Evolutionary conservation across 345 rosid genomes (phyloP).

Genomic region (Hevea brasiliensis): DNA sequence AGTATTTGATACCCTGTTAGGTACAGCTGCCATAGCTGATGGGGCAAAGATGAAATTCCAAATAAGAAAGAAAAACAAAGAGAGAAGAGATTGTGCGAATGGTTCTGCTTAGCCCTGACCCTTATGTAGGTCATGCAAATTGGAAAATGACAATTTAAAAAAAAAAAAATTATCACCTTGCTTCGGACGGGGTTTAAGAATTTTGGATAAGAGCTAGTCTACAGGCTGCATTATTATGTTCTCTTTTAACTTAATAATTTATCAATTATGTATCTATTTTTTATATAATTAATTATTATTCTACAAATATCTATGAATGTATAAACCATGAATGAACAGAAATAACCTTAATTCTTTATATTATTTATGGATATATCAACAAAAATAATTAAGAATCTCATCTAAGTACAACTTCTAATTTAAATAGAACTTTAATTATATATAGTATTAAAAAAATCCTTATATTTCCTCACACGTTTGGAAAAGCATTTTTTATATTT

Average conservation of each 20-base stretch:
- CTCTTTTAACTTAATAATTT: slow-evolving; percentile 7
- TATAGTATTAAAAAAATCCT: too few relatives aligned
- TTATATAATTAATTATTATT: too few relatives aligned
- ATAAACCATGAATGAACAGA: too few relatives aligned
- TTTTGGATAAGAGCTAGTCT: slow-evolving; percentile 13
- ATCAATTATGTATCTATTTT: too few relatives aligned
- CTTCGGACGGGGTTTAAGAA: slow-evolving; percentile 40
- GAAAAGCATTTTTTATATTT: too few relatives aligned
- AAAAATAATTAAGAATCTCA: too few relatives aligned
- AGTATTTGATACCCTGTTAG: not conserved
- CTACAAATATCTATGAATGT: too few relatives aligned
- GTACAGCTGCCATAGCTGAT: slow-evolving; percentile 17
- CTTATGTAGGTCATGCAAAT: slow-evolving; percentile 24
- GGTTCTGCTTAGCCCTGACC: slow-evolving; percentile 9
- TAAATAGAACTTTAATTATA: too few relatives aligned
- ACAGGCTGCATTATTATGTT: not conserved
- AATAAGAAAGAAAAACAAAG: not conserved
- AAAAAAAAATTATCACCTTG: slow-evolving; percentile 37
- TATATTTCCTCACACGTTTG: too few relatives aligned
- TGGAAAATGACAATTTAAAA: slow-evolving; percentile 15
- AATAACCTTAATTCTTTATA: too few relatives aligned
- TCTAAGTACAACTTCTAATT: too few relatives aligned
- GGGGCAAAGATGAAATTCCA: not conserved
- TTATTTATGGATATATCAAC: too few relatives aligned
- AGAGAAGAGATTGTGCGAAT: slow-evolving; percentile 1